Conservation (phyloP, 2,329 filamentous ascomycete genomes). For the Epichloe glyceriae region DNA sequence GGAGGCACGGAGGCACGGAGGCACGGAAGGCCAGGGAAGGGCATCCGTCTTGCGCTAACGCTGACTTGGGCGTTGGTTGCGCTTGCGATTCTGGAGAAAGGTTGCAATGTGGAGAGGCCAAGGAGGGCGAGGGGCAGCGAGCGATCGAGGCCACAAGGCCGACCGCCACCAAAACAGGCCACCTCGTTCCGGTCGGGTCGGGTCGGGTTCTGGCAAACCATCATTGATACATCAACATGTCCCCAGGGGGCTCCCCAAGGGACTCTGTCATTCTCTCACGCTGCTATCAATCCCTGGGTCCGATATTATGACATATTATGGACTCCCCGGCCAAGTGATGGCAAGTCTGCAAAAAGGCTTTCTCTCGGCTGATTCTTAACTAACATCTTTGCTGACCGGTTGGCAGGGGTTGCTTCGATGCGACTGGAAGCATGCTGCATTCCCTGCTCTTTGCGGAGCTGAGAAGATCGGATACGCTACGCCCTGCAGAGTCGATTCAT, state of each 20-base stretch:
- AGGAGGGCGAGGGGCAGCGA: neutral
- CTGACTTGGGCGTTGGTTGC: conserved; percentile 4
- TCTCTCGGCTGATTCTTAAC: neutral
- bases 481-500: conserved; percentile 3
- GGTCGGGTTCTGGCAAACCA: no score
- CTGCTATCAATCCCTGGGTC: neutral
- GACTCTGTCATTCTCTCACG: neutral
- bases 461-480: conserved; percentile 3
- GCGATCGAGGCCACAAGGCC: neutral
- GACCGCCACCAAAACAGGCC: no score
- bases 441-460: conserved; percentile 1
- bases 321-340: neutral
- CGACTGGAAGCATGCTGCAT: conserved; percentile 1
- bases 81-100: conserved; percentile 4
- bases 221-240: no score
- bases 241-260: no score
- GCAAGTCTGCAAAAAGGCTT: neutral
- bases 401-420: neutral
- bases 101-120: conserved; percentile 2
- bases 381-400: neutral
- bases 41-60: conserved; percentile 8
- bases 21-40: conserved; percentile 5
- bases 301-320: neutral
- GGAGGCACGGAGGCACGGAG: neutral
- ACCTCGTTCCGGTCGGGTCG: no score